Base-by-base conservation (phyloP, 2,329 filamentous ascomycete species). In the Macrophomina phaseolina region DNA sequence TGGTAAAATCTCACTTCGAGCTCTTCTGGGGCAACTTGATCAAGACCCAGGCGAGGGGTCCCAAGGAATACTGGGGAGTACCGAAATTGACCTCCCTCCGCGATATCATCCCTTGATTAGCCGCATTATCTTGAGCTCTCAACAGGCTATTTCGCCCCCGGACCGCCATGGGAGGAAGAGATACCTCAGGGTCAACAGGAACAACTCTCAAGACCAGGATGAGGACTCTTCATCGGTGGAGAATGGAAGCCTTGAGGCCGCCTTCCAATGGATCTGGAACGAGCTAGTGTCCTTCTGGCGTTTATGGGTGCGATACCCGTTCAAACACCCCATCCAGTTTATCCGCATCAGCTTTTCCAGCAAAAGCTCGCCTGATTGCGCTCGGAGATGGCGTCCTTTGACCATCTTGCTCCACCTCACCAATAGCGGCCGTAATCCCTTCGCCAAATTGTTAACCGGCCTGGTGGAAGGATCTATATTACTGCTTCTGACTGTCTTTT, bases 351-450 rank as follows among this genome's bases (percentile, higher is more conserved):
- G 52, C 2, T 55, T 55, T 16, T 40, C 32, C 9, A 9, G n/a
- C n/a, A 18, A 14, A 3, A 14, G 8, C 52, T 36, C 52, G 0
- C 30, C 52, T 8, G 11, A 55, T 5, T 18, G 52, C n/a, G 52
- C 52, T 55, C 52, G 52, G 8, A 32, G 52, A 6, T 55, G 52
- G 52, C 52, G 52, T 9, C 52, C 52, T 16, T 16, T 55, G n/a
- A 55, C 52, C 4, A 34, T 55, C 12, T 34, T 55, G 7, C 34
- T 55, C 16, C 52, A 55, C 23, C 53, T 40, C 18, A 42, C 53
- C 4, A 42, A 23, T 18, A 45, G 36, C 12, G 53, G 36, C 9
- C 53, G 38, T 3, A 58, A 58, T 42, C 36, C 53, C 2, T 45
- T 58, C 30, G 18, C 36, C 3, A 45, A 45, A 12, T 16, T 56